A percentile compares a stretch with the other conserved stretches of the same genome.
Conservation (phyloP, 768 basidiomycete genomes). For the Boletus barrowsii region DNA sequence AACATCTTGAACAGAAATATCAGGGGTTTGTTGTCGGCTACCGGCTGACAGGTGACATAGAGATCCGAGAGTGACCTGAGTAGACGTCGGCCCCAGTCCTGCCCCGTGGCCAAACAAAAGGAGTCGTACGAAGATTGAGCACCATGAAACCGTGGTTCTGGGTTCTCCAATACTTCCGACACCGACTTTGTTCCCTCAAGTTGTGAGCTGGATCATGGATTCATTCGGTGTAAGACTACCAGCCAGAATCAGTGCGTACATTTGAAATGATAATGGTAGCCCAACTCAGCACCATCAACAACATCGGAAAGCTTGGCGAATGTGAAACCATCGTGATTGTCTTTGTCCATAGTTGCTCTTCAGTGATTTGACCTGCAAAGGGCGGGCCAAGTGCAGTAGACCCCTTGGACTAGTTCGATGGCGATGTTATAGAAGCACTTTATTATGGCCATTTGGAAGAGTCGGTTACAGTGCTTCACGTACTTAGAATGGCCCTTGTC, state of each 20-base stretch:
- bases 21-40: constrained; percentile 89
- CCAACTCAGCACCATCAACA: too few relatives aligned
- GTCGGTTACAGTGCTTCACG: background rate
- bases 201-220: constrained; percentile 57
- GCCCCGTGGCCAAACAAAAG: constrained; percentile 6
- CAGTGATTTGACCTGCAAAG: background rate
- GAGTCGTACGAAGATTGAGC: constrained; percentile 65
- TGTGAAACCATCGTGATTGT: constrained; percentile 82
- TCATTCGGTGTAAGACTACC: background rate
- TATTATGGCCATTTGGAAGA: constrained; percentile 2
- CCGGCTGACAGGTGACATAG: constrained; percentile 88
- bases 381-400: background rate
- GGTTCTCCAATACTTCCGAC: constrained; percentile 79
- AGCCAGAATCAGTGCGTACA: constrained; percentile 44
- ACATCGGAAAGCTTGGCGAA: constrained; percentile 89
- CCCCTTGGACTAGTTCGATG: background rate
- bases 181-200: constrained; percentile 78
- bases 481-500: too few relatives aligned
- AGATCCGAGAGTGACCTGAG: constrained; percentile 84
- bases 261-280: constrained; percentile 80
- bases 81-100: constrained; percentile 20
- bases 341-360: constrained; percentile 47
- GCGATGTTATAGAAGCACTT: background rate
- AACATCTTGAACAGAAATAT: constrained; percentile 90
- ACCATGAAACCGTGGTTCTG: constrained; percentile 80